phyloP scores from a whole-genome alignment of 495 filamentous ascomycete genomes.

The Aeminium ludgeri region DNA sequence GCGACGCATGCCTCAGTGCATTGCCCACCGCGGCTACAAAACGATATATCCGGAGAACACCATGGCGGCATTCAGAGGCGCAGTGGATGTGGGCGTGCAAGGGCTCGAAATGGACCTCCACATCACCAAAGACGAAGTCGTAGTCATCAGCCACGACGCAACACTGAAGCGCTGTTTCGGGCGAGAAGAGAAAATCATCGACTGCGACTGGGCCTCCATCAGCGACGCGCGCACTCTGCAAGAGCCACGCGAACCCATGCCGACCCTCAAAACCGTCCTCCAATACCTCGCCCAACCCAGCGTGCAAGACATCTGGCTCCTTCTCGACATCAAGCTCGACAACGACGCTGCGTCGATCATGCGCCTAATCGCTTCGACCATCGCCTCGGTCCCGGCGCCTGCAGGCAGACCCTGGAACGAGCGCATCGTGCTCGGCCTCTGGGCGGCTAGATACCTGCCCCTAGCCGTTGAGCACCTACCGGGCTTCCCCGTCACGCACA shows the following conservation, averaged over 20 bases:
- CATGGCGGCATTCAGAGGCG: constrained; percentile 56
- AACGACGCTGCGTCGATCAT: constrained; percentile 59
- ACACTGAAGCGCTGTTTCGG: constrained; percentile 69
- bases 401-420: constrained; percentile 42
- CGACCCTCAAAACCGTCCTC: constrained; percentile 59
- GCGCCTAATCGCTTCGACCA: constrained; percentile 40
- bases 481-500: constrained; percentile 48
- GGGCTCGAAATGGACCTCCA: constrained; percentile 84
- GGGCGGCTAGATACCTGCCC: constrained; percentile 54
- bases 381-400: constrained; percentile 33
- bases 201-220: constrained; percentile 61
- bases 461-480: constrained; percentile 45
- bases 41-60: constrained; percentile 71
- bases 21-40: constrained; percentile 78
- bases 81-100: constrained; percentile 54
- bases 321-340: constrained; percentile 75
- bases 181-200: constrained; percentile 45
- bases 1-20: constrained; percentile 45
- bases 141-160: constrained; percentile 69
- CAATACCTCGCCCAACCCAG: constrained; percentile 46
- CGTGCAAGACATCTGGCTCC: constrained; percentile 51
- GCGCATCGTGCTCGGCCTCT: constrained; percentile 61
- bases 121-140: constrained; percentile 61
- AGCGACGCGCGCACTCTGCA: constrained; percentile 46
- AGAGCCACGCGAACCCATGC: constrained; percentile 53